Evolutionary conservation across 2,329 filamentous ascomycete species (phyloP).

Genomic region (Leptographium wingfieldii): DNA sequence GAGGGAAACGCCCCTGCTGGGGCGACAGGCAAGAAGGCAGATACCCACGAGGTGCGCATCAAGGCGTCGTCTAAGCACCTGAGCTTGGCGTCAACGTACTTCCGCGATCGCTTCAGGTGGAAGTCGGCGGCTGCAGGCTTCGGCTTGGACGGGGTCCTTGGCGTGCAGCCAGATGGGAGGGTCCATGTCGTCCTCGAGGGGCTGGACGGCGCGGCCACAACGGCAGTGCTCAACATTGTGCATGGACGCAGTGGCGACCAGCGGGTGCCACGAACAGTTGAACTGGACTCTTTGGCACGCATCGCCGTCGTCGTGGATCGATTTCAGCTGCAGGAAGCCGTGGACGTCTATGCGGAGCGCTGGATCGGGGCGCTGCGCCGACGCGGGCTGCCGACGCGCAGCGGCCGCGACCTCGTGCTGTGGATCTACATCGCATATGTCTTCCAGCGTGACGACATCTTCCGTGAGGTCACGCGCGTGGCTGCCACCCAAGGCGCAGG

Average conservation of each 20-base stretch:
- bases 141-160: background rate
- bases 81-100: slow-evolving; percentile 19
- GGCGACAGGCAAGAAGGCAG: background rate
- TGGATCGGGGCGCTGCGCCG: slow-evolving; percentile 23
- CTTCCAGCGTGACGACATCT: slow-evolving; percentile 17
- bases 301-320: slow-evolving; percentile 30
- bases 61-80: slow-evolving; percentile 25
- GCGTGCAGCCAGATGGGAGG: slow-evolving; percentile 18
- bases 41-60: slow-evolving; percentile 17
- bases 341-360: slow-evolving; percentile 26
- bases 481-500: slow-evolving; percentile 16
- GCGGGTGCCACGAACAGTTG: slow-evolving; percentile 25
- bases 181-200: slow-evolving; percentile 18
- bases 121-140: background rate
- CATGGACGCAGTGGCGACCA: slow-evolving; percentile 26
- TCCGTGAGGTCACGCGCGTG: slow-evolving; percentile 16
- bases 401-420: slow-evolving; percentile 15
- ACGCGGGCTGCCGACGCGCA: slow-evolving; percentile 9
- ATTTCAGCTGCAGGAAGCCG: slow-evolving; percentile 27
- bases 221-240: slow-evolving; percentile 31
- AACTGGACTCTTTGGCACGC: slow-evolving; percentile 28
- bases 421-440: slow-evolving; percentile 21
- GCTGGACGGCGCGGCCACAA: slow-evolving; percentile 24
- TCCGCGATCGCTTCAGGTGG: slow-evolving; percentile 16
- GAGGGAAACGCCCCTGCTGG: background rate